Evolutionary conservation across 805 yeast genomes (phyloP).

Genomic region (Ogataea chonburiensis): DNA sequence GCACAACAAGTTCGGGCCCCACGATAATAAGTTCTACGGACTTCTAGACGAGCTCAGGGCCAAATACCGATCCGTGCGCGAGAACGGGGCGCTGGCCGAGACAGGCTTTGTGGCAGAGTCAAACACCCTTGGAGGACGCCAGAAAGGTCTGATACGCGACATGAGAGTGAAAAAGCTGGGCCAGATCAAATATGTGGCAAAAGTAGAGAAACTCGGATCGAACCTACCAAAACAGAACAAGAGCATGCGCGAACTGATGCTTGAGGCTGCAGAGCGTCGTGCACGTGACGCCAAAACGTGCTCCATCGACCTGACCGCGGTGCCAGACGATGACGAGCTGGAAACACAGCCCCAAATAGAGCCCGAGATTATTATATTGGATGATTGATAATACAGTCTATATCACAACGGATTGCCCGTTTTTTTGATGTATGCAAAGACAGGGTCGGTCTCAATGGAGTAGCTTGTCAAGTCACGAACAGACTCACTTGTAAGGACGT

Average conservation of each 20-base stretch:
- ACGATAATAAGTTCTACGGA: slow-evolving; percentile 67
- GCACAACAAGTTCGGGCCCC: slow-evolving; percentile 80
- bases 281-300: slow-evolving; percentile 53
- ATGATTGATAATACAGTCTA: slow-evolving; percentile 12
- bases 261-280: slow-evolving; percentile 65
- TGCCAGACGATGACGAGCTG: slow-evolving; percentile 47
- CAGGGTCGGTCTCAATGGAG: slow-evolving; percentile 55
- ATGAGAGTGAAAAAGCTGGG: slow-evolving; percentile 42
- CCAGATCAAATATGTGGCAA: slow-evolving; percentile 42
- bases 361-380: slow-evolving; percentile 14
- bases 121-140: slow-evolving; percentile 41
- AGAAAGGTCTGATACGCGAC: slow-evolving; percentile 30
- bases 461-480: slow-evolving; percentile 47
- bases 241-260: slow-evolving; percentile 43
- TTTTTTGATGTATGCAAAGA: slow-evolving; percentile 43
- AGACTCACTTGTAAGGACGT: slow-evolving; percentile 47
- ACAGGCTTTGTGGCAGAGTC: slow-evolving; percentile 53
- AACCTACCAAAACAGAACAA: slow-evolving; percentile 12
- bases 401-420: slow-evolving; percentile 36
- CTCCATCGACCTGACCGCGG: slow-evolving; percentile 28
- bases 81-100: slow-evolving; percentile 41
- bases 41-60: slow-evolving; percentile 59
- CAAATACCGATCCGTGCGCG: slow-evolving; percentile 45
- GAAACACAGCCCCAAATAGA: slow-evolving; percentile 34
- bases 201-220: slow-evolving; percentile 36